Evolutionary conservation across 805 yeast genomes (phyloP), one percentile per base, ranked within the genome.

Genomic region (Candida ortonii): DNA sequence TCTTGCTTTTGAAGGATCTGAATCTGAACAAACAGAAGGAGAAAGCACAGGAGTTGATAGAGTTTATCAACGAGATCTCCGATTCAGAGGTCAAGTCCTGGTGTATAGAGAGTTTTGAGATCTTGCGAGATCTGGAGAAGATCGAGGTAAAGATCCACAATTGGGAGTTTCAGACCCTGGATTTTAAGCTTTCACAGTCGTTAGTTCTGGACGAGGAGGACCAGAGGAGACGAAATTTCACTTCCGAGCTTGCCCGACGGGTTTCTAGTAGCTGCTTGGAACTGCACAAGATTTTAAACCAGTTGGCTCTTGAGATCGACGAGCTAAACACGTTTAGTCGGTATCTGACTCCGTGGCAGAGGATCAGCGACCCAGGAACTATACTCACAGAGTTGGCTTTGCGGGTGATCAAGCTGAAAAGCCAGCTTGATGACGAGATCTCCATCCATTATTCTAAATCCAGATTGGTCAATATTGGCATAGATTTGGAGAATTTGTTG

Each of bases 361-460:
- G 66, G 43, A 65, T 77, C 3, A 65, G 71, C 31, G 83, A 77
- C 44, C 68, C 70, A 20, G 79, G 75, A 11, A 71, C 76, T 6
- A 61, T 68, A 18, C 50, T 69, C 28, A 68, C 74, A 4, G 72
- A 68, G 38, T 60, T 70, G 26, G 50, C 62, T 13, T 54, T 71
- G 43, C 55, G 74, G 25, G 64, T 64, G 22, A 65, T 78, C 33
- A 70, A 68, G 46, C 50, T 79, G 30, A 71, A 73, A 42, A 73
- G 71, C 41, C 62, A 66, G 13, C 53, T 79, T 19, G 65, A 70
- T 5, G 78, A 77, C 33, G 66, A 70, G 34, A 60, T 80, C 11
- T 70, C 79, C 2, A 70, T 77, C 8, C 66, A 76, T 9, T 80
- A 80, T 53, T 78, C 80, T 49, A 76, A 77, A 50, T 80, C 87